Evolutionary conservation across 2,329 filamentous ascomycete genomes (phyloP), one percentile per base, ranked within the genome.

Genomic region (Aspergillus tubingensis): DNA sequence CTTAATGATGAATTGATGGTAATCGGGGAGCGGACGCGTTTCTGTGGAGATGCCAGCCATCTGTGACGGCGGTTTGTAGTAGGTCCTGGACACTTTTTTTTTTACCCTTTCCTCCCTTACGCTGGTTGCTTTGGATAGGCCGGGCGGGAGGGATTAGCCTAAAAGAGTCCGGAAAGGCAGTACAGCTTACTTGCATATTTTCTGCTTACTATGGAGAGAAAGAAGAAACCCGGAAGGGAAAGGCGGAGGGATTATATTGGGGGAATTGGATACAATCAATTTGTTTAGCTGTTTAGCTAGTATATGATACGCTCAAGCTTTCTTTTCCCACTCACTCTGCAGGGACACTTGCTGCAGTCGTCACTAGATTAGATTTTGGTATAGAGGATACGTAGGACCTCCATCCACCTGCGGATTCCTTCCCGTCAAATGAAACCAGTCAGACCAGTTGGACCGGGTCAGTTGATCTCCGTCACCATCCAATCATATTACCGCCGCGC

Each of bases 1-100:
- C 17, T 23, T 27, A 47, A 23, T 47, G 17, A 38, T 36, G 49
- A 13, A 13, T 13, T 36, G 32, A 13, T 36, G 32, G 4, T 13
- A 10, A 36, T 11, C 11, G 32, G 32, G 5, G 11, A 2, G 32
- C 32, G 4, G 5, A 39, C 25, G 53, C 57, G 43, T n/a, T 52
- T 47, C 47, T 58, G 32, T 30, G 38, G 30, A n/a, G 58, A 58
- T 59, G 59, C 62, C 62, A 63, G 59, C 62, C 62, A 63, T 63
- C 57, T 56, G 55, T 25, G 36, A 61, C 43, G 19, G 50, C 19
- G 30, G 27, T 41, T 36, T 23, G 53, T n/a, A 13, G 32, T 11
- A 36, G 11, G 32, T 13, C 32, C 32, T 36, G 32, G 32, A 13
- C 25, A 27, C 25, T 3, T 27, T 13, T 36, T 13, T 13, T 36